Evolutionary conservation across 345 rosid genomes (phyloP).

Genomic region (Aegle marmelos): DNA sequence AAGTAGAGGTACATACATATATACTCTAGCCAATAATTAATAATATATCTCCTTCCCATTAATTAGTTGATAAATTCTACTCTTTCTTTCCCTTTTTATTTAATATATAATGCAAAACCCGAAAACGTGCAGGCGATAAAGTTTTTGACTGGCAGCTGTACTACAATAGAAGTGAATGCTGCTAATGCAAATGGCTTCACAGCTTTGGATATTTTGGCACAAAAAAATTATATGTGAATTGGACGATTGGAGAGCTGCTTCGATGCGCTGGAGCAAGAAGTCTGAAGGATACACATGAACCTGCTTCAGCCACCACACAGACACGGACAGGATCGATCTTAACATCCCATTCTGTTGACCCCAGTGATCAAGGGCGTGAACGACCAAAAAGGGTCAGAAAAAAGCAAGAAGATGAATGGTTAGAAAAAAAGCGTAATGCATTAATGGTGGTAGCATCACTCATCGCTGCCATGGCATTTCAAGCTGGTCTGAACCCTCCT

Average conservation of each 20-base stretch:
- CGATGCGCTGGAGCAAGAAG: background rate
- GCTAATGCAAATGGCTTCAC: background rate
- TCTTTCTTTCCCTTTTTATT: too few relatives aligned
- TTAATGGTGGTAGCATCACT: conserved; percentile 35
- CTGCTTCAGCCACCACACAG: too few relatives aligned
- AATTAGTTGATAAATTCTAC: too few relatives aligned
- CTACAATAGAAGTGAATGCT: conserved; percentile 13
- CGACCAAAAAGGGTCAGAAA: too few relatives aligned
- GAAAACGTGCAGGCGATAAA: conserved; percentile 7
- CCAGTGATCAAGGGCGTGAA: too few relatives aligned
- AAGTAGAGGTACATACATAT: conserved; percentile 19
- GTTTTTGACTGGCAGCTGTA: conserved; percentile 11
- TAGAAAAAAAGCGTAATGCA: conserved; percentile 9
- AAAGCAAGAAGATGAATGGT: background rate
- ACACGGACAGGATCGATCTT: too few relatives aligned
- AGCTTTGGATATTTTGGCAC: conserved; percentile 15
- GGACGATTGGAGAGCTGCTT: conserved; percentile 11
- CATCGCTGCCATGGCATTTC: conserved; percentile 33
- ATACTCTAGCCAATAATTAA: too few relatives aligned
- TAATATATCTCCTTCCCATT: too few relatives aligned
- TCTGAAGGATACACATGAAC: too few relatives aligned
- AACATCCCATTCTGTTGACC: too few relatives aligned
- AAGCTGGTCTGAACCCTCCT: conserved; percentile 24
- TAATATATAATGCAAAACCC: background rate
- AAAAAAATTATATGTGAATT: conserved; percentile 2